Evolutionary conservation across 2,329 filamentous ascomycete species (phyloP), one percentile per base, ranked within the genome.

Genomic region (Stachybotrys chlorohalonatus): DNA sequence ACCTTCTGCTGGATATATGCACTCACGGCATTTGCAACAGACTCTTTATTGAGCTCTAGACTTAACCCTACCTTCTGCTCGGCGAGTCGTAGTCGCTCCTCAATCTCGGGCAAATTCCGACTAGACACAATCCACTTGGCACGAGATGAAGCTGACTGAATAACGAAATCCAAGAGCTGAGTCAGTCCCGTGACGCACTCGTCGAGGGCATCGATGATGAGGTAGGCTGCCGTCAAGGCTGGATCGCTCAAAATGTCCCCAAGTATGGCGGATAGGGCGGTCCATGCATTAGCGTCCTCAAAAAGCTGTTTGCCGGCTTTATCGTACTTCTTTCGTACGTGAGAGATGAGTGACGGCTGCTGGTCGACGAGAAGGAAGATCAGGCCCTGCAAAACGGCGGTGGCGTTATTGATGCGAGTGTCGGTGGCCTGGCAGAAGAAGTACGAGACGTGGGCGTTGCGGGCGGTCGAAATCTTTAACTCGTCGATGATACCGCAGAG

Each of bases 141-240:
- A 1, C 55, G 53, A 15, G 47, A 48, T 9, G 11, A 48, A 13
- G 16, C 16, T 48, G 47, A 48, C 16, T 16, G 9, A 58, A 64
- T 0, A 24, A 64, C 52, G n/a, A 60, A 56, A 0, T 68, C 49
- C 9, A 78, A 60, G 4, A 78, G 69, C 45, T 64, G 49, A 0
- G 51, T 17, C 24, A 61, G 55, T n/a, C 60, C 67, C 4, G 42
- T 47, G n/a, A 49, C 54, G 54, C 73, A 77, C 58, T 79, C 75
- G 54, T 80, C 75, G 1, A 79, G 70, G 1, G 73, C 75, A 60
- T 79, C 74, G 47, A 80, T 61, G 11, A 78, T 56, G 5, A 80
- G 51, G 56, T 66, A 66, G 0, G 62, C 64, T 0, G 11, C 56
- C 1, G 60, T n/a, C 2, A 72, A 53, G 6, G 11, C 60, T 3